phyloP scores from a whole-genome alignment of 192 early-diverging fungal genomes.

The Spizellomyces punctatus region DNA sequence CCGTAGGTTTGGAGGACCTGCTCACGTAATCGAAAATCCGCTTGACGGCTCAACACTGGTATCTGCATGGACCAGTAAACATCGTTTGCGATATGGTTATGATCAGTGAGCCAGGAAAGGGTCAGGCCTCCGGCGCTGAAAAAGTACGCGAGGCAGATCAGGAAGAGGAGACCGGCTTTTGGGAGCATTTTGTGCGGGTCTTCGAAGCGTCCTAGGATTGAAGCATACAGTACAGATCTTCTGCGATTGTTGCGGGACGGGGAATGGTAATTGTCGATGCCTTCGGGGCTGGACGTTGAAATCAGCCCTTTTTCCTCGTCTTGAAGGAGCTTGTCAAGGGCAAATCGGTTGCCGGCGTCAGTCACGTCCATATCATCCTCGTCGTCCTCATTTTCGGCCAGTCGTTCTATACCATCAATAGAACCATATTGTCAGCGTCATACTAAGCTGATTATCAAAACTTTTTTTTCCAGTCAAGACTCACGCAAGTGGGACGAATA shows the following conservation, averaged over 20 bases:
- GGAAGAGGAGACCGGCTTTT: slow-evolving; percentile 30
- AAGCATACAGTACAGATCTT: not conserved
- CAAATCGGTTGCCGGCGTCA: slow-evolving; percentile 15
- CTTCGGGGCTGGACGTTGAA: slow-evolving; percentile 1
- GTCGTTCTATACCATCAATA: slow-evolving; percentile 9
- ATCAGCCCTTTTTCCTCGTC: not conserved
- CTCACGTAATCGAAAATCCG: slow-evolving; percentile 21
- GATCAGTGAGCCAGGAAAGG: not conserved
- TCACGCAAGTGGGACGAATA: slow-evolving; percentile 39
- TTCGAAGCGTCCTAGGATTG: not conserved
- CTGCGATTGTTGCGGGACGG: not conserved
- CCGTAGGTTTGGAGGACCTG: slow-evolving; percentile 10
- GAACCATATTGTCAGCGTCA: not conserved
- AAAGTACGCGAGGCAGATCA: slow-evolving; percentile 36
- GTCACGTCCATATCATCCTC: slow-evolving; percentile 20
- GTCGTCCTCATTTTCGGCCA: slow-evolving; percentile 34
- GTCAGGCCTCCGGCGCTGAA: slow-evolving; percentile 21
- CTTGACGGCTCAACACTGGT: slow-evolving; percentile 17
- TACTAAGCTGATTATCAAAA: not conserved
- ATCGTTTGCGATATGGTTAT: not conserved
- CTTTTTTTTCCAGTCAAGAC: not conserved
- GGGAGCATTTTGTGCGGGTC: slow-evolving; percentile 33
- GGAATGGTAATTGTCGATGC: not conserved
- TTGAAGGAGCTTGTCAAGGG: slow-evolving; percentile 14
- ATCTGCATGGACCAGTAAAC: slow-evolving; percentile 39